Conservation (phyloP, 306 rosid genomes). For the Coriaria nepalensis region DNA sequence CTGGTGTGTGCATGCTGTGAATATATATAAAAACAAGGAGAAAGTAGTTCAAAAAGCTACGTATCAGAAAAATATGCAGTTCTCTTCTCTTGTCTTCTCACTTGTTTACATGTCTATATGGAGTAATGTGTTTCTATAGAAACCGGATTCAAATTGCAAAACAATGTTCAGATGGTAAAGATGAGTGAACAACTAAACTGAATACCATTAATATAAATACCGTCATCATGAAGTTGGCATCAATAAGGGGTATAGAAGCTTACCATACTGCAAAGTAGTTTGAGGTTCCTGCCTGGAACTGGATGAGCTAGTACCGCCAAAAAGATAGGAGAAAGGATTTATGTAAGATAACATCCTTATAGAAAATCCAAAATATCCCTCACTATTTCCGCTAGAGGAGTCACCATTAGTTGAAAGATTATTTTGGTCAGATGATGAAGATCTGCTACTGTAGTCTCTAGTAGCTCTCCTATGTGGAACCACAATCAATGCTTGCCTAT, state of each 20-base stretch:
- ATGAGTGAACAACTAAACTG: no score
- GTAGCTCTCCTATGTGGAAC: constrained; percentile 26
- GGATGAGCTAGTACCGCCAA: constrained; percentile 26
- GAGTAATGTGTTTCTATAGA: no score
- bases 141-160: no score
- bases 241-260: constrained; percentile 14
- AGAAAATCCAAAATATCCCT: constrained; percentile 25
- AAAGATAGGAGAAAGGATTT: constrained; percentile 46
- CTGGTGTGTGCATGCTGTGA: no score
- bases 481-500: constrained; percentile 42
- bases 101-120: no score
- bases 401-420: constrained; percentile 9
- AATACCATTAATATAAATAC: no score
- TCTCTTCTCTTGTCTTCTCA: no score
- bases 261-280: constrained; percentile 22
- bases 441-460: constrained; percentile 7
- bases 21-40: no score
- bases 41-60: not conserved
- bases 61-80: no score
- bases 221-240: constrained; percentile 2
- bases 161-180: no score
- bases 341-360: constrained; percentile 32
- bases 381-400: constrained; percentile 23
- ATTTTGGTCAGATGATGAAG: constrained; percentile 11
- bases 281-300: constrained; percentile 23